Evolutionary conservation across 352 stramenopile genomes (phyloP), one percentile per base, ranked within the genome.

Genomic region (Peronospora destructor): DNA sequence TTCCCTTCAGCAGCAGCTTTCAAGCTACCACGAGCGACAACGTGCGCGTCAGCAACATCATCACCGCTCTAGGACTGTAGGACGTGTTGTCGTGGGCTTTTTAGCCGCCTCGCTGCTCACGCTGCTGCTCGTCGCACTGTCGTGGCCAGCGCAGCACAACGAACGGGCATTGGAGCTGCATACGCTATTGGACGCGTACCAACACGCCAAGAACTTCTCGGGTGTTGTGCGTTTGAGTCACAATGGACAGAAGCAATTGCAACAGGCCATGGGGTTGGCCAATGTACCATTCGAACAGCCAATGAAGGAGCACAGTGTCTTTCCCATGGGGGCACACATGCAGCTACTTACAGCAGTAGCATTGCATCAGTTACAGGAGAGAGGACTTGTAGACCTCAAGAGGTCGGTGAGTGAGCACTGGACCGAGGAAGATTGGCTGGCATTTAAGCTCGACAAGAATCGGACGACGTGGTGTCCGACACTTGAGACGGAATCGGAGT

Each of bases 361-460:
- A n/a, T 56, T 84, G 59, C 57, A 81, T 36, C 75, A 86, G 42
- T 56, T 86, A 46, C 70, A 86, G 46, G 75, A 86, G 45, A 59
- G 57, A 28, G 56, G 59, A 0, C 23, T 37, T 14, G 71, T 86
- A 3, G 53, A 73, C 5, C 39, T 86, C 8, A 44, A 64, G 6
- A 25, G 49, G 0, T 40, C 70, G 0, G 62, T 84, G 26, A 71
- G 63, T 17, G 29, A 53, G 12, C 72, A 74, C 35, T 56, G 82
- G 16, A 65, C 60, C 23, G 14, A 42, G 0, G 23, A 61, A 2
- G 75, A 84, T 59, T 83, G 80, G 61, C 39, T 45, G 8, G 32
- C 28, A n/a, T 84, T 86, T 46, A 65, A 65, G 13, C 60, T 76
- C 32, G 40, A 61, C 1, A 57, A 36, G 14, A 83, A 83, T 46